Conservation (phyloP, 345 rosid genomes). For the Gossypium turneri region DNA sequence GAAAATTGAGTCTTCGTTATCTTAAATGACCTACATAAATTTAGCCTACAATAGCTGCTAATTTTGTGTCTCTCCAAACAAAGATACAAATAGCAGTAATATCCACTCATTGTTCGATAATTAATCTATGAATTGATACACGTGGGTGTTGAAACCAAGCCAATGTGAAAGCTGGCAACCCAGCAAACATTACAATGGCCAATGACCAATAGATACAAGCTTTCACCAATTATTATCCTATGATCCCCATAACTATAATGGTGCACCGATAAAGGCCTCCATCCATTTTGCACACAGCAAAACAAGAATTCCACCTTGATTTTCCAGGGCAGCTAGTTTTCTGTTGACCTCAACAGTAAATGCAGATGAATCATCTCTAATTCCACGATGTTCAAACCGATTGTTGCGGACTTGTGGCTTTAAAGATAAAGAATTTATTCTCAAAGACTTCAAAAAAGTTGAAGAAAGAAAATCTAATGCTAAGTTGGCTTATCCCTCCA, state of each 20-base stretch:
- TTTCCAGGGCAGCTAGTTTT: background rate
- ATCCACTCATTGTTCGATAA: background rate
- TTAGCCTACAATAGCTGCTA: background rate
- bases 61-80: background rate
- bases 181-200: background rate
- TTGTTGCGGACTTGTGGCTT: background rate
- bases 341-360: background rate
- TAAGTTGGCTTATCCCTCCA: constrained; percentile 1
- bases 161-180: background rate
- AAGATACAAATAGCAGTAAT: background rate
- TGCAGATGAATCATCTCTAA: background rate
- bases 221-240: background rate
- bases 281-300: background rate
- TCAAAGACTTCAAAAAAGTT: background rate
- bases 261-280: background rate
- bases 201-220: background rate
- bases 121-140: background rate
- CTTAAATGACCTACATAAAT: background rate
- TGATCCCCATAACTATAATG: background rate
- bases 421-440: background rate
- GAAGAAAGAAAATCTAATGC: background rate
- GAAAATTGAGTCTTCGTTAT: background rate
- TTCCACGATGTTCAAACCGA: background rate
- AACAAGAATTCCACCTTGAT: background rate
- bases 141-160: background rate